phyloP scores from a whole-genome alignment of 2,329 filamentous ascomycete genomes.

The Diaporthe caulivora region DNA sequence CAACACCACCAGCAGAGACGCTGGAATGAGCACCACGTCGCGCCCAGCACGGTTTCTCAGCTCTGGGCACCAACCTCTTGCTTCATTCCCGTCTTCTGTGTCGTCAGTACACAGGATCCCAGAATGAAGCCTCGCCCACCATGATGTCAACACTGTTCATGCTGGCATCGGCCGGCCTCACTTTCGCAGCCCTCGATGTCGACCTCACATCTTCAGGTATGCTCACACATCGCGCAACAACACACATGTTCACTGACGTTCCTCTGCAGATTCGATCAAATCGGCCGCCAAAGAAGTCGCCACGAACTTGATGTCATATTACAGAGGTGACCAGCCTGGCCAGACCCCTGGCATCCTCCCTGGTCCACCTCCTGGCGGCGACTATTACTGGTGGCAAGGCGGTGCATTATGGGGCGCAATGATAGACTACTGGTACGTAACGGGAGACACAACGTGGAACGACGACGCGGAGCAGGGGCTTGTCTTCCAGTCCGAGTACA shows the following conservation, averaged over 20 bases:
- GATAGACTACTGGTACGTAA: constrained; percentile 75
- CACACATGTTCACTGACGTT: neutral
- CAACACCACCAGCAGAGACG: neutral
- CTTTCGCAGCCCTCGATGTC: constrained; percentile 33
- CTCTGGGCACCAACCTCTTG: neutral
- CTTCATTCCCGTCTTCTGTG: neutral
- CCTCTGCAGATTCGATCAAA: constrained; percentile 47
- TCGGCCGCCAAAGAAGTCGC: constrained; percentile 54
- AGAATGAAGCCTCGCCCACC: constrained; percentile 17
- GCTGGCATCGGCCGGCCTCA: constrained; percentile 25
- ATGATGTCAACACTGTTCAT: constrained; percentile 26
- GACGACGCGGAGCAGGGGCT: constrained; percentile 48
- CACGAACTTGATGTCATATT: constrained; percentile 59
- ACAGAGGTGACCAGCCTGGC: constrained; percentile 58
- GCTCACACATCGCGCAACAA: neutral
- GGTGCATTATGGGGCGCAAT: constrained; percentile 72
- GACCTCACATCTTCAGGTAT: constrained; percentile 40
- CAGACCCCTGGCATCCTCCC: constrained; percentile 60
- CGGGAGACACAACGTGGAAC: constrained; percentile 71
- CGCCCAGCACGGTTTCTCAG: neutral
- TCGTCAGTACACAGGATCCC: neutral
- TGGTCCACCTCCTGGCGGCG: constrained; percentile 58
- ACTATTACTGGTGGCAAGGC: constrained; percentile 77
- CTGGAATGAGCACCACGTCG: neutral
- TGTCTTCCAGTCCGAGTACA: constrained; percentile 46